Evolutionary conservation across 495 filamentous ascomycete species (phyloP).

Genomic region (Penicillium macrosclerotiorum): DNA sequence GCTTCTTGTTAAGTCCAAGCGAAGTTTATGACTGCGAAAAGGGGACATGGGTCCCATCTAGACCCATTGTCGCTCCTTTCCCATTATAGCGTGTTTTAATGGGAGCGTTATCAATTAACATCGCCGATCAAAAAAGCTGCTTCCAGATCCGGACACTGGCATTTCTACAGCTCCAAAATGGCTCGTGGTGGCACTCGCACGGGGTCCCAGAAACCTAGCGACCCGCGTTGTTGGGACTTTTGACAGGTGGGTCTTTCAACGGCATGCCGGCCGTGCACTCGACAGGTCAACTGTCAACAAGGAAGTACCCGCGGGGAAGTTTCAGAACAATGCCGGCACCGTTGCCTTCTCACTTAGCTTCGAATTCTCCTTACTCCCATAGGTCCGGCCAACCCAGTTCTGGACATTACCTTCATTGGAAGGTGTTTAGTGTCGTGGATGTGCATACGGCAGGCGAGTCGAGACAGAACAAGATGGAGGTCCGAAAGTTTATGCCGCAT

Average conservation of each 20-base stretch:
- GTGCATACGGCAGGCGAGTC: background rate
- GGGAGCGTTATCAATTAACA: background rate
- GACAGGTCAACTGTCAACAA: constrained; percentile 4
- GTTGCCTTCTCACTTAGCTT: background rate
- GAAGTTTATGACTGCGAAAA: background rate
- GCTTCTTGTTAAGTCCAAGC: background rate
- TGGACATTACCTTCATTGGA: background rate
- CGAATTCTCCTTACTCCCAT: background rate
- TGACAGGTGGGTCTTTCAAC: background rate
- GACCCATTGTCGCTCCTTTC: background rate
- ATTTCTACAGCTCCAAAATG: background rate
- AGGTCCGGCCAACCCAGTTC: background rate
- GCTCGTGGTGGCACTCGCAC: background rate
- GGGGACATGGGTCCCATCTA: background rate
- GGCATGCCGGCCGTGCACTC: background rate
- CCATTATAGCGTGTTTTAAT: background rate
- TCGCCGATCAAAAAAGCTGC: background rate
- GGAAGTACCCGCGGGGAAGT: background rate
- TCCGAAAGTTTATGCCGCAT: background rate
- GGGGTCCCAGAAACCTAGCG: background rate
- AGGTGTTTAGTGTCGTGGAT: background rate
- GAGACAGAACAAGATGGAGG: background rate
- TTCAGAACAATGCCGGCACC: background rate
- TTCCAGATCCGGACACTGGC: background rate
- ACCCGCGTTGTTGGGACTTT: background rate